Conservation (phyloP, 306 rosid species). For the Castanea mollissima region DNA sequence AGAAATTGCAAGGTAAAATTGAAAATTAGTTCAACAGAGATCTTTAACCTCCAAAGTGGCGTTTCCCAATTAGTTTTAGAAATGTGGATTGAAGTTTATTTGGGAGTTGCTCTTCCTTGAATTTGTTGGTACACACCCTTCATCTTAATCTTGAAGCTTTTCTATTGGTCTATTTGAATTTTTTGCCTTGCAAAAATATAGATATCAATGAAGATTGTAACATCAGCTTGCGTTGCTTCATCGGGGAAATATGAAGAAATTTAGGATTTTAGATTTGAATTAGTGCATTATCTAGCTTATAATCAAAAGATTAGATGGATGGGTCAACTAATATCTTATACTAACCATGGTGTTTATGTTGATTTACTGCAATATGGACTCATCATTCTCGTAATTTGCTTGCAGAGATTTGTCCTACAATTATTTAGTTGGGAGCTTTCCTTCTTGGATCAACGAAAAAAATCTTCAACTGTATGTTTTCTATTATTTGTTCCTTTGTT, state of each 20-base stretch:
- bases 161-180: neutral
- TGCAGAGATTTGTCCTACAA: slow-evolving; percentile 91
- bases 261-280: neutral
- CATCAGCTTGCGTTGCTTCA: neutral
- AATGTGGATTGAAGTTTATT: neutral
- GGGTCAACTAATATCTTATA: neutral
- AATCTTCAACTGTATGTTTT: slow-evolving; percentile 49
- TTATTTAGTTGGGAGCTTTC: slow-evolving; percentile 61
- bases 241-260: neutral
- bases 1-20: neutral
- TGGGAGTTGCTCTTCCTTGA: neutral
- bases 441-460: slow-evolving; percentile 58
- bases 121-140: neutral
- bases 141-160: neutral
- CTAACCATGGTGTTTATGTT: neutral
- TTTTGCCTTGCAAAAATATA: neutral
- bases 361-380: neutral
- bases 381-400: slow-evolving; percentile 12
- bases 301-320: neutral
- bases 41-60: neutral
- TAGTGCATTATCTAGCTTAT: neutral
- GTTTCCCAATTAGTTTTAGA: neutral
- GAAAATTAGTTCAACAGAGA: neutral
- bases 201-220: neutral
- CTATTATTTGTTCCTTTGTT: neutral